phyloP scores from a whole-genome alignment of 192 early-diverging fungal genomes.

The Chytriomyces hyalinus region DNA sequence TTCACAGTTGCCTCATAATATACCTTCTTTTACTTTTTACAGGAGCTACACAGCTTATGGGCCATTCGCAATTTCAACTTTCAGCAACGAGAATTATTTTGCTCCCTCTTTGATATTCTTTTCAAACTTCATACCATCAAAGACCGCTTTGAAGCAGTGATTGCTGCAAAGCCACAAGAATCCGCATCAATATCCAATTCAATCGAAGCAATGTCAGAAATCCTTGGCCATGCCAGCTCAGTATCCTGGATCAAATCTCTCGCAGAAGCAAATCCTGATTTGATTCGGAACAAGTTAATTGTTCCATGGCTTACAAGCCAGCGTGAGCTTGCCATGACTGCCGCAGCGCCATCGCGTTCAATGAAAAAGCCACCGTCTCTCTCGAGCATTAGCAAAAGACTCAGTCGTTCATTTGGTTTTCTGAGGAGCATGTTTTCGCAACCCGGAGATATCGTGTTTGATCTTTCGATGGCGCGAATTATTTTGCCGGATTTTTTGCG shows the following conservation, averaged over 20 bases:
- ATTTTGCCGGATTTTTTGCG: background rate
- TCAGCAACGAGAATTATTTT: conserved; percentile 1
- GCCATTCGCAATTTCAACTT: conserved; percentile 3
- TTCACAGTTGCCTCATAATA: background rate
- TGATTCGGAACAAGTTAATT: conserved; percentile 3
- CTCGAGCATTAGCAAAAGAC: background rate
- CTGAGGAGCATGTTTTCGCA: background rate
- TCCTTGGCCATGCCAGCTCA: background rate
- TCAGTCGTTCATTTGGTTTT: background rate
- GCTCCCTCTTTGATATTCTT: conserved; percentile 4
- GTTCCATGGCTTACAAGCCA: conserved; percentile 5
- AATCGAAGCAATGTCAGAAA: background rate
- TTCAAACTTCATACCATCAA: conserved; percentile 9
- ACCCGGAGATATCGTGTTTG: conserved; percentile 8
- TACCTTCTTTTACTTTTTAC: background rate
- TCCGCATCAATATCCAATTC: background rate
- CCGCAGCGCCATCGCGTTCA: background rate
- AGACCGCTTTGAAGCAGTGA: conserved; percentile 2
- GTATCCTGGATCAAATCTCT: conserved; percentile 13
- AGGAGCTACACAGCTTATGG: conserved; percentile 8
- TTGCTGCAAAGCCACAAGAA: conserved; percentile 14
- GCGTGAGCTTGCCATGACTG: background rate
- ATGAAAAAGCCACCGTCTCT: conserved; percentile 8
- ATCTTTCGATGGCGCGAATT: conserved; percentile 6
- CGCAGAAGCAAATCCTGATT: background rate